These are phyloP conservation scores for Sphaerostilbella broomeana DNA, from an alignment of 2,329 filamentous ascomycete species.

Conservation along the genomic window DNA sequence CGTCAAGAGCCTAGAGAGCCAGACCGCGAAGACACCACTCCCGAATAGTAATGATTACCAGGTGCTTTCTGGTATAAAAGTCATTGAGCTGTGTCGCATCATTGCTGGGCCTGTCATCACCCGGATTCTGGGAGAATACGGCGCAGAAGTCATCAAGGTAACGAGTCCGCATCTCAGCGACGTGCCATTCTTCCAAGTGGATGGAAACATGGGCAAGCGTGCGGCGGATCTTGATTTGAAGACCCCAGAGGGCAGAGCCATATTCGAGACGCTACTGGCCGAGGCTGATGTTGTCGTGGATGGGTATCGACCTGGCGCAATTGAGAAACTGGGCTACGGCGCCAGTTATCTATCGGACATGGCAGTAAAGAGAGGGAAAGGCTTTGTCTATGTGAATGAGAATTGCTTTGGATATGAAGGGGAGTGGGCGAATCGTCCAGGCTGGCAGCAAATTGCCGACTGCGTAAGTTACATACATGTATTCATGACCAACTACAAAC, in stretches of 20 bases:
- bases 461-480: conserved; percentile 32
- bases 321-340: conserved; percentile 58
- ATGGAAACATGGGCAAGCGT: conserved; percentile 67
- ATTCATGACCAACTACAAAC: background rate
- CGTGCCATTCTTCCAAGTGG: conserved; percentile 65
- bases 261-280: conserved; percentile 53
- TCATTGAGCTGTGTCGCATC: conserved; percentile 68
- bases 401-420: conserved; percentile 60
- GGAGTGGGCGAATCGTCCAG: conserved; percentile 57
- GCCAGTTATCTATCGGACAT: conserved; percentile 46
- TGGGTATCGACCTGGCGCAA: conserved; percentile 61
- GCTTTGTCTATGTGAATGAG: conserved; percentile 62
- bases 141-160: conserved; percentile 66
- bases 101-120: conserved; percentile 70
- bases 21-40: conserved; percentile 42
- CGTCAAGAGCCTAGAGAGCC: conserved; percentile 43
- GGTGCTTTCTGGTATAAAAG: conserved; percentile 56
- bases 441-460: conserved; percentile 69
- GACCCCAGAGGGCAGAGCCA: conserved; percentile 40
- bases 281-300: conserved; percentile 60
- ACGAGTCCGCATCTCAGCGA: conserved; percentile 62
- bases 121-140: conserved; percentile 66
- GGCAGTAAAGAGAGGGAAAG: conserved; percentile 49
- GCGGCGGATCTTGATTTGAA: conserved; percentile 58
- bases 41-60: conserved; percentile 18